A percentile compares a stretch with the other conserved stretches of the same genome.
These are phyloP conservation scores for Debaryomyces sp. DNA, from an alignment of 1,139 yeast genomes.

Conservation along the genomic window DNA sequence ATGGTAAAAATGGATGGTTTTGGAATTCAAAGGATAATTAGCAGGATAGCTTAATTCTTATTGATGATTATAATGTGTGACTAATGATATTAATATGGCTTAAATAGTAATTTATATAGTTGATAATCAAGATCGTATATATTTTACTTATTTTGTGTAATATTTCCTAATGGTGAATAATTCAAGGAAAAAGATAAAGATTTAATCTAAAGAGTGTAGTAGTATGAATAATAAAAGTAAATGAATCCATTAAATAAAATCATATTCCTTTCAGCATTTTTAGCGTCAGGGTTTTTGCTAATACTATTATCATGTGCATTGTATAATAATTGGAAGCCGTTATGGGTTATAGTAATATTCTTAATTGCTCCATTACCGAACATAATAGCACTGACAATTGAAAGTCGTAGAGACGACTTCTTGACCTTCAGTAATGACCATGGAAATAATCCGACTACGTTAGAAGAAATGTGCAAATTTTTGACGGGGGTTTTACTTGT, in stretches of 20 bases:
- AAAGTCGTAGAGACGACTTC: slow-evolving; percentile 55
- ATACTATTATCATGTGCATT: slow-evolving; percentile 75
- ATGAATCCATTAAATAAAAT: slow-evolving; percentile 69
- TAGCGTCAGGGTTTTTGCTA: slow-evolving; percentile 75
- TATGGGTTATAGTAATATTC: slow-evolving; percentile 67
- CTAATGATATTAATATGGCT: slow-evolving; percentile 4
- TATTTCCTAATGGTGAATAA: neutral
- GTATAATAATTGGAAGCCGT: slow-evolving; percentile 69
- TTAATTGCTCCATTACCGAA: slow-evolving; percentile 75
- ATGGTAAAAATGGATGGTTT: slow-evolving; percentile 18
- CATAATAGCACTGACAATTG: slow-evolving; percentile 45
- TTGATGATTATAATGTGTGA: slow-evolving; percentile 10
- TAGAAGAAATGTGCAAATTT: slow-evolving; percentile 62
- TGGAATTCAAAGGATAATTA: slow-evolving; percentile 15
- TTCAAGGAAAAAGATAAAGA: neutral
- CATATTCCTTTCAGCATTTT: slow-evolving; percentile 66
- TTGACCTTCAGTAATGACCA: slow-evolving; percentile 61
- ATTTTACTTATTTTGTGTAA: slow-evolving; percentile 7
- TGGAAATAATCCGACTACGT: slow-evolving; percentile 45
- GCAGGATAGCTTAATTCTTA: slow-evolving; percentile 19
- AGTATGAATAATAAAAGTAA: neutral
- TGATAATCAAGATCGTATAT: slow-evolving; percentile 1
- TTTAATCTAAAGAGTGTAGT: neutral
- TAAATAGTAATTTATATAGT: slow-evolving; percentile 2
- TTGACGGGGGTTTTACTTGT: slow-evolving; percentile 67